These are phyloP conservation scores for Closterium sp. DNA, from an alignment of 139 green algal species.

Conservation along the genomic window DNA sequence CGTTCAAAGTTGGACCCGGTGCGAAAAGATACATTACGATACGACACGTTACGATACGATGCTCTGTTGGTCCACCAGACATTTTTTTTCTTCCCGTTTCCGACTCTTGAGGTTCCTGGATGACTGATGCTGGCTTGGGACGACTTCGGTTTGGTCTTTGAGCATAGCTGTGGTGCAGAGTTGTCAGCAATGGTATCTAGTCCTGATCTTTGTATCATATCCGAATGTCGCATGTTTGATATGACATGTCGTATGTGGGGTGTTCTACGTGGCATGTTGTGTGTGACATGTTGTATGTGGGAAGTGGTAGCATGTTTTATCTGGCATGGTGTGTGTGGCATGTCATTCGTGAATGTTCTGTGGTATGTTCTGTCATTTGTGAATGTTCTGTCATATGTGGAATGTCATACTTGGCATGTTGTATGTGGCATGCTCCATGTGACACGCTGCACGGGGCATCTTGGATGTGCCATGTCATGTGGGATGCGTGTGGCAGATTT, in stretches of 20 bases:
- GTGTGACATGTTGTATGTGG: background rate
- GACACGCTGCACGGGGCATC: too few relatives aligned
- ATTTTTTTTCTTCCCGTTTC: background rate
- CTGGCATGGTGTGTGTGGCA: too few relatives aligned
- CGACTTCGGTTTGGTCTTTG: background rate
- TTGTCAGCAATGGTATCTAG: background rate
- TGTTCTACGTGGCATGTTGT: background rate
- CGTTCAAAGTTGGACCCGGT: conserved; percentile 79
- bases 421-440: too few relatives aligned
- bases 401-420: too few relatives aligned
- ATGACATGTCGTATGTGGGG: background rate
- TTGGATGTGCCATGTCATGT: too few relatives aligned
- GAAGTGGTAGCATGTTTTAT: background rate
- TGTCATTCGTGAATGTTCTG: too few relatives aligned
- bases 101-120: background rate
- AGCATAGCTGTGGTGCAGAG: background rate
- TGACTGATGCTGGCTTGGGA: background rate
- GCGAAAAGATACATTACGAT: background rate
- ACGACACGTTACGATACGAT: background rate
- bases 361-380: too few relatives aligned
- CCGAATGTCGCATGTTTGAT: background rate
- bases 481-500: conserved; percentile 59
- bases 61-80: background rate
- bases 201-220: background rate
- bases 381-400: too few relatives aligned